These are phyloP conservation scores for Litsea cubeba DNA, from an alignment of 164 flowering plant species.

Conservation along the genomic window DNA sequence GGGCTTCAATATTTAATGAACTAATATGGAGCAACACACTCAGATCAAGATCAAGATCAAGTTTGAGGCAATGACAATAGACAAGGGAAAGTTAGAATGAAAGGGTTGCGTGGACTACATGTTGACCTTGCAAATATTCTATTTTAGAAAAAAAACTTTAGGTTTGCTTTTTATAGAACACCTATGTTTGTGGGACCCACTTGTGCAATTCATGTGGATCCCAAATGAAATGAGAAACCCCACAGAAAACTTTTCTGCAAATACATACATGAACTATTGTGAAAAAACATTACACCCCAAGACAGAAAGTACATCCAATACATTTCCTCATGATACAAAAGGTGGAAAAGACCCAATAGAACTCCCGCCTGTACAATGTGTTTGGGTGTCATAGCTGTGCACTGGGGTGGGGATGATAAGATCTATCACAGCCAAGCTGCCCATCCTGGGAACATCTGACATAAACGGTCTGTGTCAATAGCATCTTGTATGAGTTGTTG, in stretches of 20 bases:
- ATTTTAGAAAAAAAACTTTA: too few species aligned
- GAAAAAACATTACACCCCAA: neutral
- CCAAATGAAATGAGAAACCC: too few species aligned
- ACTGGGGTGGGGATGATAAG: neutral
- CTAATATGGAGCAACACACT: too few species aligned
- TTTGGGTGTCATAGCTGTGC: slow-evolving; percentile 1
- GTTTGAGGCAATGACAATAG: too few species aligned
- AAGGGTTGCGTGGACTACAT: too few species aligned
- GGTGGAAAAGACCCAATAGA: neutral
- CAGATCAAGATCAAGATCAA: too few species aligned
- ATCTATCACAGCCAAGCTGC: slow-evolving; percentile 82
- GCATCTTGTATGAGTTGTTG: slow-evolving; percentile 98
- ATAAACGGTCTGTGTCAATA: slow-evolving; percentile 76
- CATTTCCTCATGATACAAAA: neutral
- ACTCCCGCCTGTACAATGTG: slow-evolving; percentile 12
- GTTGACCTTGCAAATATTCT: too few species aligned
- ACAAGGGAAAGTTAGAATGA: too few species aligned
- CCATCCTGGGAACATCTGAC: slow-evolving; percentile 98
- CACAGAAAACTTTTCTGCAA: too few species aligned
- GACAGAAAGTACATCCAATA: neutral
- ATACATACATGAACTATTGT: too few species aligned
- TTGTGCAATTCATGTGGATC: too few species aligned
- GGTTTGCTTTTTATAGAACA: neutral
- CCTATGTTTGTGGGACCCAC: neutral
- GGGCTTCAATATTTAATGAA: too few species aligned